Conservation (phyloP, 2,329 filamentous ascomycete genomes). For the Niveomyces coronatus region DNA sequence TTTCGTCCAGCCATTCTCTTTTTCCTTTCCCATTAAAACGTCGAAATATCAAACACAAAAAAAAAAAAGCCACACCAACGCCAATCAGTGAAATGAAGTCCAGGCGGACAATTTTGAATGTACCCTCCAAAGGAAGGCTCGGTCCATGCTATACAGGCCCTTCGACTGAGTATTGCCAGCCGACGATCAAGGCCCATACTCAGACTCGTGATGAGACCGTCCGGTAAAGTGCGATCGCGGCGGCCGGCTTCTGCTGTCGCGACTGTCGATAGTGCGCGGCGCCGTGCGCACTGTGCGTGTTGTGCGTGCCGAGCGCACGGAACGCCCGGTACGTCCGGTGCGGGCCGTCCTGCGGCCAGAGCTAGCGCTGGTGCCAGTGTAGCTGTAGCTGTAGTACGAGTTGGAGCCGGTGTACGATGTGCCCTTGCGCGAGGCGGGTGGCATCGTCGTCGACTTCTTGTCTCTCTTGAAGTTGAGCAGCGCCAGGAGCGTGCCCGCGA, state of each 20-base stretch:
- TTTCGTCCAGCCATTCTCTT: background rate
- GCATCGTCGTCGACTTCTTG: constrained; percentile 30
- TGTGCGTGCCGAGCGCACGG: background rate
- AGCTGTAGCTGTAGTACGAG: constrained; percentile 43
- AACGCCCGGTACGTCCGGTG: constrained; percentile 18
- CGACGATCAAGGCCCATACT: no score
- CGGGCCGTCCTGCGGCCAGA: constrained; percentile 32
- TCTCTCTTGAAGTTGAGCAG: constrained; percentile 46
- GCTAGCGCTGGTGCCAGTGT: constrained; percentile 30
- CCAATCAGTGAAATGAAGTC: background rate
- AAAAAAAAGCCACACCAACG: background rate
- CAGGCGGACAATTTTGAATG: no score
- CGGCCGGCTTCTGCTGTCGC: constrained; percentile 14
- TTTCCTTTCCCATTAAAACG: constrained; percentile 1
- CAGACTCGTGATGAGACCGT: no score
- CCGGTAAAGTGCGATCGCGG: no score
- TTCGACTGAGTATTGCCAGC: no score
- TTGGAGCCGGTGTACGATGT: constrained; percentile 41
- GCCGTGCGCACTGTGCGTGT: no score
- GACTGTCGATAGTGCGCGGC: constrained; percentile 19
- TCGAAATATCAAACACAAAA: background rate
- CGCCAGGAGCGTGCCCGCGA: constrained; percentile 39
- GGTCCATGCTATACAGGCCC: no score
- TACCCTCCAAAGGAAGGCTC: no score
- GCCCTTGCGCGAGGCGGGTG: constrained; percentile 23